Evolutionary conservation across 106 monocot species (phyloP), one percentile per base, ranked within the genome.

Genomic region (Iris macrosiphon): DNA sequence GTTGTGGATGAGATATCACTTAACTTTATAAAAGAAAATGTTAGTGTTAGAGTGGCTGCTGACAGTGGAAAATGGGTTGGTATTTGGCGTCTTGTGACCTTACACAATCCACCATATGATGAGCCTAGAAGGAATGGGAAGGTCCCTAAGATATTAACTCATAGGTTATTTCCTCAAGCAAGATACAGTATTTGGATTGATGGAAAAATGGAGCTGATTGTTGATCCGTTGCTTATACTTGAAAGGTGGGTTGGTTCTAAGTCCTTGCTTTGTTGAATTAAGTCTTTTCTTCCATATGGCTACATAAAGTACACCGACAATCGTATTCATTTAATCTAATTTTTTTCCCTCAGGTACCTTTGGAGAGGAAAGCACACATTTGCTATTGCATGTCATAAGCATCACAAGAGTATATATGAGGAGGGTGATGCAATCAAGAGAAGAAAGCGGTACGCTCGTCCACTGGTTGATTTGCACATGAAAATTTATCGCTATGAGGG

Each of bases 381-480:
- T 83, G 95, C 95, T 27, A 79, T 96, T 57, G 89, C 95, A 63
- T 30, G 51, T 29, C 95, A 96, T 71, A 96, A 96, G 40, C 89
- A 96, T 73, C 95, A 89, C 52, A 74, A 27, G 54, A 96, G 95
- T 63, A 90, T 96, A 37, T 96, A 82, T 55, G 95, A 96, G 60
- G 95, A 96, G 69, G 89, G 70, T 47, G 95, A 96, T 80, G 95
- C 89, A 62, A 86, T 82, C 65, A 96, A 96, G 69, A 76, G 95
- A 49, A 73, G 95, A 45, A 96, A 96, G 63, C 76, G 95, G 31
- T 96, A 96, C 74, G 95, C 95, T 19, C 82, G 95, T 14, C 95
- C 95, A 54, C 55, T 96, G n/a, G 66, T 96, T 61, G 95, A 96
- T 69, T 48, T 96, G 39, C 95, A 96, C 55, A 86, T 96, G 89